These are phyloP conservation scores for Rhizophagus sp. DNA, from an alignment of 192 early-diverging fungal genomes.

Conservation along the genomic window DNA sequence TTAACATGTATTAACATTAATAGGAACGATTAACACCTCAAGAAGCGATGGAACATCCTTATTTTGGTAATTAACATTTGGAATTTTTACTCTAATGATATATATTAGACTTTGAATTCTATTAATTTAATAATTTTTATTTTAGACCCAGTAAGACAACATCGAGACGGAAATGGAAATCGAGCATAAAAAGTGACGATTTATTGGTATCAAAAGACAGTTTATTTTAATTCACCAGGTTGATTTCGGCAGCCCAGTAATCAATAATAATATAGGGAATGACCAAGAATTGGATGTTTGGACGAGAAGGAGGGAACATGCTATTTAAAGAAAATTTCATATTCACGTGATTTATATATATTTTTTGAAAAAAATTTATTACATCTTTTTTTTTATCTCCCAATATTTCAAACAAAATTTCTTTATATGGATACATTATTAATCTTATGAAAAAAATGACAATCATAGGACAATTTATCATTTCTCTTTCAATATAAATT, in stretches of 20 bases:
- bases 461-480: background rate
- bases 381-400: background rate
- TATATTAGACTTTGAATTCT: background rate
- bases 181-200: constrained; percentile 1
- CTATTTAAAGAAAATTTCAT: background rate
- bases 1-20: background rate
- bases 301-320: background rate
- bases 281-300: background rate
- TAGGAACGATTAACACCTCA: constrained; percentile 74
- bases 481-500: background rate
- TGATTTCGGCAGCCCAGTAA: background rate
- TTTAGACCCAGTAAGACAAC: background rate
- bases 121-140: background rate
- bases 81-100: background rate
- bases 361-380: background rate
- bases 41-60: constrained; percentile 90
- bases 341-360: background rate
- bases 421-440: background rate
- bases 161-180: constrained; percentile 4
- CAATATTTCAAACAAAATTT: background rate
- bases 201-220: background rate
- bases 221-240: background rate
- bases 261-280: background rate
- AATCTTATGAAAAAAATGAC: background rate
- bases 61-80: constrained; percentile 58